These are phyloP conservation scores for Silene vulgaris DNA, from an alignment of 179 eudicot species.

Conservation along the genomic window DNA sequence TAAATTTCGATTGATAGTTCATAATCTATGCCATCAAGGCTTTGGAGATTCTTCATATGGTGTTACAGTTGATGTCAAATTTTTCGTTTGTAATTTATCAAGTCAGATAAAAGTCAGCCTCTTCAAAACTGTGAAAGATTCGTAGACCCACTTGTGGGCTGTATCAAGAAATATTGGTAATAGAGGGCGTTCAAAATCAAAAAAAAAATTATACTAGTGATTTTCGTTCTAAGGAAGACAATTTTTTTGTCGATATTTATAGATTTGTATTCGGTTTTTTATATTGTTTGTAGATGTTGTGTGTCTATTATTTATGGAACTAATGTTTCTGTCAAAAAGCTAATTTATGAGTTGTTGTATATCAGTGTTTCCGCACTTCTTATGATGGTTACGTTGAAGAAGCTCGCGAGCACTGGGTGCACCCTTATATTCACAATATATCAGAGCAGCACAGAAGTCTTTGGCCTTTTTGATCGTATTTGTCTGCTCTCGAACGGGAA, in stretches of 20 bases:
- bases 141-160: no score
- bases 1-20: no score
- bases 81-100: no score
- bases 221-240: neutral
- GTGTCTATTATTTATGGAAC: neutral
- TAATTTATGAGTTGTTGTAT: slow-evolving; percentile 2
- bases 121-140: no score
- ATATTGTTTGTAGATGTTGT: neutral
- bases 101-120: no score
- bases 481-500: slow-evolving; percentile 96
- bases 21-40: no score
- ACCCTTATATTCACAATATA: slow-evolving; percentile 84
- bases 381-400: slow-evolving; percentile 98
- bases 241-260: neutral
- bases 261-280: neutral
- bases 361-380: slow-evolving; percentile 93
- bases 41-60: no score
- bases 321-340: neutral
- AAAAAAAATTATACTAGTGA: no score
- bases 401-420: slow-evolving; percentile 91
- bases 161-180: no score
- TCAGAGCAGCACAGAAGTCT: slow-evolving; percentile 99
- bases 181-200: no score
- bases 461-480: slow-evolving; percentile 94
- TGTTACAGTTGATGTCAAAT: no score